These are phyloP conservation scores for Termitomyces sp. DNA, from an alignment of 768 basidiomycete species.

Conservation along the genomic window DNA sequence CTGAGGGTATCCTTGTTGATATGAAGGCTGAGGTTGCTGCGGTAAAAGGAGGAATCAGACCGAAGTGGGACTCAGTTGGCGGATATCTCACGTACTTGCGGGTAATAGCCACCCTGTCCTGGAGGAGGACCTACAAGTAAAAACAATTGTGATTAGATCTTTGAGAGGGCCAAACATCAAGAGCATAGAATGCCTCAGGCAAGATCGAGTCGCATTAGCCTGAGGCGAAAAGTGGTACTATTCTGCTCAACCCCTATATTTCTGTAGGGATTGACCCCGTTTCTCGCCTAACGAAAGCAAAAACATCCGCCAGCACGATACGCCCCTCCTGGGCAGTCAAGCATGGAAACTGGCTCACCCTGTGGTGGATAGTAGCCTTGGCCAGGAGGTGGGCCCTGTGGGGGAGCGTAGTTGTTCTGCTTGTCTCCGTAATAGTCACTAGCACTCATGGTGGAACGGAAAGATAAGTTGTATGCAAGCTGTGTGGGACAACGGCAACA, in stretches of 20 bases:
- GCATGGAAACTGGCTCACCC: conserved; percentile 4
- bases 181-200: neutral
- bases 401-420: conserved; percentile 51
- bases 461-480: conserved; percentile 8
- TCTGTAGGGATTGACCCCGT: neutral
- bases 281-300: neutral
- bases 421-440: conserved; percentile 67
- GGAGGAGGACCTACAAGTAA: conserved; percentile 40
- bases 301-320: neutral
- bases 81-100: conserved; percentile 29
- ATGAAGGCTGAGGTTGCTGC: conserved; percentile 68
- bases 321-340: conserved; percentile 1
- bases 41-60: neutral
- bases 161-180: neutral
- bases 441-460: conserved; percentile 50
- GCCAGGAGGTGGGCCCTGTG: conserved; percentile 37
- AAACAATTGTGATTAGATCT: conserved; percentile 2
- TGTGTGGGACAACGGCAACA: conserved; percentile 5
- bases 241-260: neutral
- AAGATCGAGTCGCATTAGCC: neutral
- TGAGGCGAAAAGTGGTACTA: neutral
- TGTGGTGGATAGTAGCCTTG: conserved; percentile 13
- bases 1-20: conserved; percentile 41
- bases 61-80: neutral
- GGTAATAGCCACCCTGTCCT: conserved; percentile 67